A percentile compares a stretch with the other conserved stretches of the same genome.
Evolutionary conservation across 805 yeast species (phyloP).

Genomic region (Kodamaea hsintzibuensis): DNA sequence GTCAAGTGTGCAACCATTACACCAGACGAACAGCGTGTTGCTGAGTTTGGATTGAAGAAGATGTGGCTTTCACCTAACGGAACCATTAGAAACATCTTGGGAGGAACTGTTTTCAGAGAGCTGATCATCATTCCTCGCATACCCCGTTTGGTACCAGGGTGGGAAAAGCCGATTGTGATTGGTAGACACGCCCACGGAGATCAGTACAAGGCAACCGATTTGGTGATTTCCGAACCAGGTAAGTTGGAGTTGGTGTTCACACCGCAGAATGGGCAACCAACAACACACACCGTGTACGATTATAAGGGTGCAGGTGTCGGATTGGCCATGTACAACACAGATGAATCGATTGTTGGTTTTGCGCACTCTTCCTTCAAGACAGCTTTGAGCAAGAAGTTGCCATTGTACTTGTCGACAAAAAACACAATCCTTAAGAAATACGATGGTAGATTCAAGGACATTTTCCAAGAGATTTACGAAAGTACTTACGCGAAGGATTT

Average conservation of each 20-base stretch:
- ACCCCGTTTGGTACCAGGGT: constrained; percentile 85
- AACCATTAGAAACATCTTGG: constrained; percentile 90
- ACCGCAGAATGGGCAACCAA: constrained; percentile 61
- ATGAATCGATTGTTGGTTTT: constrained; percentile 84
- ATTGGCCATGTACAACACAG: constrained; percentile 94
- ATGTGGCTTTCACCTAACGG: constrained; percentile 99
- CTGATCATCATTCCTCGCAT: constrained; percentile 88
- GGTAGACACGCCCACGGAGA: constrained; percentile 98
- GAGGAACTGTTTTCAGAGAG: constrained; percentile 96
- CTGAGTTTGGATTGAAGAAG: constrained; percentile 86
- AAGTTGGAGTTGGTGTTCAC: constrained; percentile 73
- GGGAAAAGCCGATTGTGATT: constrained; percentile 95
- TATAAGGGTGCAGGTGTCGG: constrained; percentile 79
- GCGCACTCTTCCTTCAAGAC: constrained; percentile 91
- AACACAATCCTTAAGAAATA: constrained; percentile 92
- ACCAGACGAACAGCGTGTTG: constrained; percentile 95
- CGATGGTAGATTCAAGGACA: constrained; percentile 95
- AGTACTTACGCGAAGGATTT: constrained; percentile 66
- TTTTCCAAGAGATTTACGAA: constrained; percentile 80
- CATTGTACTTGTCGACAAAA: constrained; percentile 86
- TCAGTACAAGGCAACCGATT: constrained; percentile 92
- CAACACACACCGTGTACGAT: constrained; percentile 63
- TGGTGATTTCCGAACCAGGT: constrained; percentile 79
- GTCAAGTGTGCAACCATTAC: constrained; percentile 98
- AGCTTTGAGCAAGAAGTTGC: constrained; percentile 77